A percentile compares a stretch with the other conserved stretches of the same genome.
These are phyloP conservation scores for Fusarium heterosporum DNA, from an alignment of 2,329 filamentous ascomycete species.

Conservation along the genomic window DNA sequence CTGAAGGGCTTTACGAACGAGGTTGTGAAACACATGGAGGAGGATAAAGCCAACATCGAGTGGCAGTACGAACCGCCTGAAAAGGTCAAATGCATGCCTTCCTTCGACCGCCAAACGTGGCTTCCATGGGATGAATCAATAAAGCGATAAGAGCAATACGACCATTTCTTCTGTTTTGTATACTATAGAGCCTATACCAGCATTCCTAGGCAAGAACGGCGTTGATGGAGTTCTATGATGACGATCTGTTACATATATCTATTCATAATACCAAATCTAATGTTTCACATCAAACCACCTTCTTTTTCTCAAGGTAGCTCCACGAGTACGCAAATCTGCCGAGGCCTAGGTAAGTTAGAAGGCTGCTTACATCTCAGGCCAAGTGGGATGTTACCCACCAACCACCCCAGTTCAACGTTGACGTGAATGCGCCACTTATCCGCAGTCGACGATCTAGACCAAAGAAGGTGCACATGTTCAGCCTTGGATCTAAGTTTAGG, in stretches of 20 bases:
- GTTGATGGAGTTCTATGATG: slow-evolving; percentile 26
- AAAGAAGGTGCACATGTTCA: neutral
- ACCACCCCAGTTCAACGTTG: neutral
- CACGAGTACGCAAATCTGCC: neutral
- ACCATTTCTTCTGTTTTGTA: neutral
- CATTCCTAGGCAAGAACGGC: slow-evolving; percentile 14
- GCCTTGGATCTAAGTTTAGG: slow-evolving; percentile 16
- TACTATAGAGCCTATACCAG: slow-evolving; percentile 6
- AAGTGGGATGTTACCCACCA: slow-evolving; percentile 1
- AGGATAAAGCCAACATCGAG: slow-evolving; percentile 51
- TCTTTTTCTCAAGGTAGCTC: neutral
- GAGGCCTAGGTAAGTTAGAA: neutral
- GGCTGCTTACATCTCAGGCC: slow-evolving; percentile 4
- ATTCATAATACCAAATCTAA: neutral
- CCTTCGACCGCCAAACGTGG: slow-evolving; percentile 56
- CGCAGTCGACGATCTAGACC: neutral
- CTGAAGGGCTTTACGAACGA: slow-evolving; percentile 61
- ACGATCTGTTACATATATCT: neutral
- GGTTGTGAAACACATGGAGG: slow-evolving; percentile 49
- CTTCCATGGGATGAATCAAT: slow-evolving; percentile 52
- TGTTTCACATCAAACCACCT: neutral
- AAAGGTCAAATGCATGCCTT: slow-evolving; percentile 62
- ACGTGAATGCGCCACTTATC: slow-evolving; percentile 6
- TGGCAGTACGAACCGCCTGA: slow-evolving; percentile 60
- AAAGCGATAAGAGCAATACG: neutral